Evolutionary conservation across 1,284 basidiomycete genomes (phyloP).

Genomic region (Chiua sp.): DNA sequence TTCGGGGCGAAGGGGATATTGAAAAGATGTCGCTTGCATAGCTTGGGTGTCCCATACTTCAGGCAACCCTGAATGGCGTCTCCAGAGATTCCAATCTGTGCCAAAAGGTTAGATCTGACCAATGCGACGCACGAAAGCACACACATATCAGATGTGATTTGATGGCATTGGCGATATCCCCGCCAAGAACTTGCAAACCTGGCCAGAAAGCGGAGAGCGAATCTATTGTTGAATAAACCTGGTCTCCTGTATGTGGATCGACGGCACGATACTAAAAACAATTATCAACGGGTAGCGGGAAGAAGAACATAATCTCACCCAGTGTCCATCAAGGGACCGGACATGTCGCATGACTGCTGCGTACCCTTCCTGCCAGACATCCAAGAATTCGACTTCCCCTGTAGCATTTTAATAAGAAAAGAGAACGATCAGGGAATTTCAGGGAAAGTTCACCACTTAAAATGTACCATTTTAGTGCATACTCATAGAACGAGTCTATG

Average conservation of each 20-base stretch:
- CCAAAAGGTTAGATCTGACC: not conserved
- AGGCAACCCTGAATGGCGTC: constrained; percentile 81
- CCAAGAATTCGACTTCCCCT: constrained; percentile 89
- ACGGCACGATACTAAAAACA: constrained; percentile 72
- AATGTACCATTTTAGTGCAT: constrained; percentile 89
- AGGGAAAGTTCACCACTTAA: constrained; percentile 67
- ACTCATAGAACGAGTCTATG: constrained; percentile 94
- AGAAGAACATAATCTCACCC: constrained; percentile 55
- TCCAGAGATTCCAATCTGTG: constrained; percentile 91
- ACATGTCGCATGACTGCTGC: constrained; percentile 88
- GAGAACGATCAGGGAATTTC: not conserved
- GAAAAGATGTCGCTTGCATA: constrained; percentile 74
- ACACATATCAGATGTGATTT: constrained; percentile 83
- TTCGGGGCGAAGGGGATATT: constrained; percentile 90
- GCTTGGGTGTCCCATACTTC: constrained; percentile 88
- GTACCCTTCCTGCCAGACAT: constrained; percentile 93
- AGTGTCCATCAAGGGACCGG: constrained; percentile 83
- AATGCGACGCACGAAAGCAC: constrained; percentile 30
- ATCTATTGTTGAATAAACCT: constrained; percentile 75
- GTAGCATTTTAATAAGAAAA: constrained; percentile 10
- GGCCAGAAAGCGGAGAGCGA: constrained; percentile 91
- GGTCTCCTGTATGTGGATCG: constrained; percentile 79
- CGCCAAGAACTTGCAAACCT: constrained; percentile 86
- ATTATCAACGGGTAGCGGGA: constrained; percentile 4
- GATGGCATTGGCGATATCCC: constrained; percentile 89